Percentiles rank a stretch among this genome's conserved stretches.
phyloP scores from a whole-genome alignment of 768 basidiomycete species.

The Kondoa malvinella region DNA sequence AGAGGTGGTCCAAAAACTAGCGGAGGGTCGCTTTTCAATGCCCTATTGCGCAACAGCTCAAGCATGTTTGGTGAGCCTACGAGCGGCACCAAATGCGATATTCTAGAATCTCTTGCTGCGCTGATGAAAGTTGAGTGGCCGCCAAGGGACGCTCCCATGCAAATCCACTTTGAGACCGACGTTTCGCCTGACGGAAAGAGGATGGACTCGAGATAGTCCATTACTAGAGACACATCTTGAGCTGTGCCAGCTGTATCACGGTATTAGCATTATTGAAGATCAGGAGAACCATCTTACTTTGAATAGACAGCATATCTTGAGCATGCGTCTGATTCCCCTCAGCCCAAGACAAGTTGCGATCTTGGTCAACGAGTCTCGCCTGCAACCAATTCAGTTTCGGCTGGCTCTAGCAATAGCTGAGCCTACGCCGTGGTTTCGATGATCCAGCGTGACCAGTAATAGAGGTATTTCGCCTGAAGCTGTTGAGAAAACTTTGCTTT shows the following conservation, averaged over 20 bases:
- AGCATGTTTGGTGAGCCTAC: neutral
- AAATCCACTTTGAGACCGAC: conserved; percentile 48
- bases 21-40: neutral
- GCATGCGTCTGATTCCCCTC: conserved; percentile 16
- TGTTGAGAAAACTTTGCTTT: neutral
- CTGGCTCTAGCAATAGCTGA: too few relatives aligned
- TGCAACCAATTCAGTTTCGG: too few relatives aligned
- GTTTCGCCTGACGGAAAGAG: conserved; percentile 54
- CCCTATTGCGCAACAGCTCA: neutral
- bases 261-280: neutral
- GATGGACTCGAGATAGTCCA: conserved; percentile 59
- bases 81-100: neutral
- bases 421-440: conserved; percentile 1
- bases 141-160: conserved; percentile 62
- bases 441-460: conserved; percentile 1
- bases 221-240: conserved; percentile 58
- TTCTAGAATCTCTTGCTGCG: too few relatives aligned
- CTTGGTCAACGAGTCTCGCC: neutral
- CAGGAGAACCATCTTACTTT: conserved; percentile 30
- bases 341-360: neutral
- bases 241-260: conserved; percentile 43
- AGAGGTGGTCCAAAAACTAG: neutral
- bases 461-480: neutral
- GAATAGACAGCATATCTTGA: conserved; percentile 40
- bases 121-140: conserved; percentile 67